Base-by-base conservation (phyloP, 2,329 filamentous ascomycete species). In the Daldinia eschscholtzii region DNA sequence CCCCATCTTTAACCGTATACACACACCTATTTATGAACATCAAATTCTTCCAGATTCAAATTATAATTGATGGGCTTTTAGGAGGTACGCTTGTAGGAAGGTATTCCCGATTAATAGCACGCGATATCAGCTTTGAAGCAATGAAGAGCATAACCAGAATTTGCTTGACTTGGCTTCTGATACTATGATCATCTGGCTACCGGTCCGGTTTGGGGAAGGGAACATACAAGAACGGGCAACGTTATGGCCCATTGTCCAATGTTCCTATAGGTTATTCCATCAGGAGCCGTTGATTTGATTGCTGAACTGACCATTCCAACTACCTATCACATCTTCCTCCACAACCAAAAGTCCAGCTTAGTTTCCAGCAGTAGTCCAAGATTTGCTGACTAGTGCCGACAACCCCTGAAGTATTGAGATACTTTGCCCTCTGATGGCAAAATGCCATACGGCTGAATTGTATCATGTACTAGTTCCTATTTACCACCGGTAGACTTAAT, bases 381-480 rank as follows among this genome's bases (percentile, higher is more conserved):
- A 20, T 35, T 46, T 55, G 41, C 60, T 58, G 50, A 39, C 55
- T 26, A 39, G 10, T 48, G 53, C 53, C 42, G 61, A 48, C 52
- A 56, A 64, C 60, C 61, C 44, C 48, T 30, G 20, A 61, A 48
- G 52, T 59, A 23, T 50, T 15, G 59, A 57, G 46, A 44, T 64
- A 59, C 33, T 55, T 55, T 57, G 44, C 57, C 44, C 55, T 61
- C 58, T 57, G 15, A 67, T 61, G 53, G 63, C 52, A 26, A 57
- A 50, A 42, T 63, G 6, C 55, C 46, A 62, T 67, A 61, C 48
- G 65, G 50, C 61, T 44, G 23, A 62, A 65, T 37, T 62, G 26
- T 59, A 57, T 58, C 48, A 41, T 57, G 35, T 33, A 42, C 33
- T 35, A 23, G 6, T 52, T 44, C 50, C 20, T 20, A 39, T 56